Evolutionary conservation across 2,329 filamentous ascomycete species (phyloP), one percentile per base, ranked within the genome.

Genomic region (Cladophialophora chaetospira): DNA sequence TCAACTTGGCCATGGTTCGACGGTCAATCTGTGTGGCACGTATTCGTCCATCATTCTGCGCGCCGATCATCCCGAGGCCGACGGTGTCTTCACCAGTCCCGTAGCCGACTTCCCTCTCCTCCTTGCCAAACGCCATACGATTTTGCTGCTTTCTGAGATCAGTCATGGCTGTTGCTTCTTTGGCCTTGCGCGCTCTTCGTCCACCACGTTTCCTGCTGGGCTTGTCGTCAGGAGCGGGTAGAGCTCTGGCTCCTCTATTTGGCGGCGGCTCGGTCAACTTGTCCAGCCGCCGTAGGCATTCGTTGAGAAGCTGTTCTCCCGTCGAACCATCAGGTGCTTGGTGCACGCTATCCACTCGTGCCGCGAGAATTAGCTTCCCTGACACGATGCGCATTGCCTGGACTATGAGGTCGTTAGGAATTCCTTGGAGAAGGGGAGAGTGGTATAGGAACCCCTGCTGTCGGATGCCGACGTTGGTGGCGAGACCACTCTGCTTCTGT

Each of bases 131-230:
- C 0, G 87, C 91, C 83, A 99, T 88, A 52, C 94, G 85, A 75
- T 99, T 99, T 74, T 97, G 94, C 3, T 91, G 91, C 73, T 97
- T 97, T 63, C 92, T 87, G 26, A 99, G 79, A 53, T 99, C 94
- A 0, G 94, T 99, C 91, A 97, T 96, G 58, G 94, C 93, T 5
- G 90, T 90, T 3, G 93, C 92, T 73, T 96, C 94, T 81, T 99
- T 99, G 58, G 93, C 93, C 73, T 96, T 96, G 55, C 94, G 81
- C 10, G 92, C 94, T 63, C 91, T 82, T 53, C 93, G 82, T 49
- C 94, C 94, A 72, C 94, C 94, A 63, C 94, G 88, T 73, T 99
- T 99, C 29, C 92, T 82, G 0, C 89, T 86, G 1, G 91, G 94
- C 72, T 97, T 99, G 73, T 99, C 94, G 69, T 97, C 94, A 0